These are phyloP conservation scores for Naganishia randhawae DNA, from an alignment of 768 basidiomycete species.

Conservation along the genomic window DNA sequence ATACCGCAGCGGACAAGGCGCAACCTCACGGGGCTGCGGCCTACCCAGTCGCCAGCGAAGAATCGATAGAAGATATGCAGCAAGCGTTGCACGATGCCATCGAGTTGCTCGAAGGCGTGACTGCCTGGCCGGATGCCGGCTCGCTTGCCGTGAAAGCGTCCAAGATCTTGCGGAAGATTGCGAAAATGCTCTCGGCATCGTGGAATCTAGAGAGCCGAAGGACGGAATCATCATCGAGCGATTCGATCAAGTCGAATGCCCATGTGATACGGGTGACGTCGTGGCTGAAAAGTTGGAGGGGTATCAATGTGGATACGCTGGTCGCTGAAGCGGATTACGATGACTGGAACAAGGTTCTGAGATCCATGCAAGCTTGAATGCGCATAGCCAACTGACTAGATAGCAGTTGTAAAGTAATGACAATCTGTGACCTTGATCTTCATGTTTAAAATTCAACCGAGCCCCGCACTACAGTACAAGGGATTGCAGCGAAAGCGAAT, in stretches of 20 bases:
- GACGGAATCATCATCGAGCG: not conserved
- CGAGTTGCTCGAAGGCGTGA: conserved; percentile 40
- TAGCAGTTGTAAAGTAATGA: not conserved
- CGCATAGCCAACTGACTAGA: too few species aligned
- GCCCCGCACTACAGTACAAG: too few species aligned
- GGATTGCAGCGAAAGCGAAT: not conserved
- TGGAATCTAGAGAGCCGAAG: not conserved
- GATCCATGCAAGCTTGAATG: conserved; percentile 8
- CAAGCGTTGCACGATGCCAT: conserved; percentile 29
- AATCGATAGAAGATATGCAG: conserved; percentile 27
- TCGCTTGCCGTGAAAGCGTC: conserved; percentile 32
- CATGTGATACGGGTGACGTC: conserved; percentile 28
- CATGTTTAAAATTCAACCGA: not conserved
- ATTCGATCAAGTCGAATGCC: not conserved
- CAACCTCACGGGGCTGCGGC: not conserved
- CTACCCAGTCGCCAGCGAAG: not conserved
- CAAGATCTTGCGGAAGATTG: conserved; percentile 36
- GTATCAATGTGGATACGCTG: conserved; percentile 34
- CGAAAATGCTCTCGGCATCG: conserved; percentile 8
- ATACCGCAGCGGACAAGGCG: conserved; percentile 22
- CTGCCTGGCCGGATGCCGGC: conserved; percentile 20
- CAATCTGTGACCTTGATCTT: not conserved
- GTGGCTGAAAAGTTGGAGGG: conserved; percentile 33
- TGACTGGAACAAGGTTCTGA: conserved; percentile 23
- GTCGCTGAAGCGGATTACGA: conserved; percentile 40